Evolutionary conservation across 2,329 filamentous ascomycete species (phyloP).

Genomic region (Monosporascus sp.): DNA sequence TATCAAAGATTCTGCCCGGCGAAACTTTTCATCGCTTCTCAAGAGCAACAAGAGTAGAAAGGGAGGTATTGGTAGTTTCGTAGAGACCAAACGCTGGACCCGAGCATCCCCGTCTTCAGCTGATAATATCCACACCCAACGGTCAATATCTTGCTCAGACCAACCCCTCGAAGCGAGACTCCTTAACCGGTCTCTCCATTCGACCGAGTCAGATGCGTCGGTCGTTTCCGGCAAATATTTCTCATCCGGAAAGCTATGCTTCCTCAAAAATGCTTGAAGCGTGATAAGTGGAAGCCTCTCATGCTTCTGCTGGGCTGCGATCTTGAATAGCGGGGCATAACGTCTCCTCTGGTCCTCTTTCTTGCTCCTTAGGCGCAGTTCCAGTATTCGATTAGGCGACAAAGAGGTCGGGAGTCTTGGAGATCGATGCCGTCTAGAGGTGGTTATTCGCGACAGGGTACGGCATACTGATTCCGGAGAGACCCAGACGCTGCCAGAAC

Average conservation of each 20-base stretch:
- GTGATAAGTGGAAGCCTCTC: conserved; percentile 24
- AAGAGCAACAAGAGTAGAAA: conserved; percentile 35
- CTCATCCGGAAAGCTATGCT: conserved; percentile 16
- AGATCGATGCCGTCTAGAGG: conserved; percentile 10
- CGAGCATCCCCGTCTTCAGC: conserved; percentile 29
- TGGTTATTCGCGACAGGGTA: conserved; percentile 18
- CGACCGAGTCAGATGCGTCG: conserved; percentile 8
- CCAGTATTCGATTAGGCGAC: conserved; percentile 20
- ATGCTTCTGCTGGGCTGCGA: conserved; percentile 11
- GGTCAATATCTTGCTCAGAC: conserved; percentile 27
- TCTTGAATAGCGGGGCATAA: conserved; percentile 9
- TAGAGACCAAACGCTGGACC: conserved; percentile 30
- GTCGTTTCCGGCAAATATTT: conserved; percentile 7
- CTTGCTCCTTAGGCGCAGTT: conserved; percentile 17
- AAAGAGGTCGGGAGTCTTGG: conserved; percentile 5
- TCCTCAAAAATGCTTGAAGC: conserved; percentile 19
- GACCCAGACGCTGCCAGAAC: conserved; percentile 6
- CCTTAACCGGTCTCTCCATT: conserved; percentile 28
- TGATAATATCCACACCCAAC: conserved; percentile 38
- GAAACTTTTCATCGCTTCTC: conserved; percentile 28
- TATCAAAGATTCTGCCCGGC: conserved; percentile 23
- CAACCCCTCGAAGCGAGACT: conserved; percentile 28
- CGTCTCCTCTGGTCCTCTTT: conserved; percentile 11
- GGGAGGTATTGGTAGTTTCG: conserved; percentile 29
- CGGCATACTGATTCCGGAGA: conserved; percentile 9